Base-by-base conservation (phyloP, 2,329 filamentous ascomycete species). In the Ceratocystis ficicola region DNA sequence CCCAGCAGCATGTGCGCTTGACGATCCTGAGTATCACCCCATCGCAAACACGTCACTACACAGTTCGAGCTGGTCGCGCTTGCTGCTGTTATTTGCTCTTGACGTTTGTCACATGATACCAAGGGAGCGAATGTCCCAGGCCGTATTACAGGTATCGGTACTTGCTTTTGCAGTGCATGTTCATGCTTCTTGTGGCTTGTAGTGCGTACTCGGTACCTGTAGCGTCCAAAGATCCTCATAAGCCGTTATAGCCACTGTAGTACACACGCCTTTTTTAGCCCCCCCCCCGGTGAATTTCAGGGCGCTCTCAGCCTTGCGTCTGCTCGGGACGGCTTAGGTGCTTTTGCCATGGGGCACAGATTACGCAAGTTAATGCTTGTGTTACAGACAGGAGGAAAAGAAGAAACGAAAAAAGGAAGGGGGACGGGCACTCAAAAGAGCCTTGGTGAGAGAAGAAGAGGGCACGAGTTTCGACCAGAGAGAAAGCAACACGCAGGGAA, bases 241-340 rank as follows among this genome's bases (percentile, higher is more conserved):
- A n/a, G 46, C 7, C 8, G 5, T 48, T 22, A 10, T 48, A 22
- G 12, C 46, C 46, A 15, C 20, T 55, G 50, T 28, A 55, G 22
- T 30, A 55, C 50, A 55, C 20, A 55, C 7, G 6, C 5, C 5
- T 30, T 17, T 20, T 32, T n/a, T 8, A 17, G 5, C n/a, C n/a
- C n/a, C 22, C 22, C 22, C 46, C 46, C 46, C 50, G 25, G 50
- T 55, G 22, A 25, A 55, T 55, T 55, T 55, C 50, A 55, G 50
- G 50, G 50, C 50, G 50, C 50, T 25, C 50, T 55, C 50, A 55
- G 50, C 50, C 50, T 55, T 55, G 50, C 50, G 50, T 55, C 50
- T 25, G 50, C 22, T 55, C 25, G 50, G 50, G 25, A 55, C 50
- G 6, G 50, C 30, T 30, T 22, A 55, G 22, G 12, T 55, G 10